A percentile compares a stretch with the other conserved stretches of the same genome.
phyloP scores from a whole-genome alignment of 441 rosid species.

The Lepidium campestre region DNA sequence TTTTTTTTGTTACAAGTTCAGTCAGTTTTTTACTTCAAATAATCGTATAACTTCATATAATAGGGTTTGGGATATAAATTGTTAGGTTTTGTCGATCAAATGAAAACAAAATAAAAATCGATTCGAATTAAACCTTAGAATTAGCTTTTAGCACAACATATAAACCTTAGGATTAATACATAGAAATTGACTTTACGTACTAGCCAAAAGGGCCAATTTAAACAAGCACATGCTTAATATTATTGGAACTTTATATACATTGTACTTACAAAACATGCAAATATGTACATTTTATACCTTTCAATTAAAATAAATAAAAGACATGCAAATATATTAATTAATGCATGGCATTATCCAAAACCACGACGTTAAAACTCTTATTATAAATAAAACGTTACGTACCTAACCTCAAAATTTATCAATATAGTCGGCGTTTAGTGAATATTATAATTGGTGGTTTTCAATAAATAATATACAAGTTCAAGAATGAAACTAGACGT shows the following conservation, averaged over 20 bases:
- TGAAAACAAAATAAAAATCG: background rate
- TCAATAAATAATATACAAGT: background rate
- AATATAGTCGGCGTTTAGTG: background rate
- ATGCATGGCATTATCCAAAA: constrained; percentile 19
- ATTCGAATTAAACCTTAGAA: background rate
- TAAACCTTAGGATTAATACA: background rate
- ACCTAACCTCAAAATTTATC: background rate
- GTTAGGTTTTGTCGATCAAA: background rate
- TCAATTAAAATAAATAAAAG: background rate
- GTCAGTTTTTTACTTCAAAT: too few species aligned
- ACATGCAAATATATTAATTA: constrained; percentile 14
- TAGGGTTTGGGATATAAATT: too few species aligned
- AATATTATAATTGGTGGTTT: background rate
- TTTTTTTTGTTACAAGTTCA: too few species aligned
- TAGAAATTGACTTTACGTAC: background rate
- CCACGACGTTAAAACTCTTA: constrained; percentile 10
- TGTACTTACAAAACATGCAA: constrained; percentile 10
- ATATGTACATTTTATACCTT: background rate
- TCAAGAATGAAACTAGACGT: background rate
- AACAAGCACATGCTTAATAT: too few species aligned
- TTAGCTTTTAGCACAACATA: background rate
- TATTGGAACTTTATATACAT: background rate
- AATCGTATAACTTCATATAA: too few species aligned
- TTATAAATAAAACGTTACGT: constrained; percentile 6
- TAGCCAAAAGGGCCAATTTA: background rate